Conservation (phyloP, 768 basidiomycete genomes). For the Agaricus sinodeliciosus region DNA sequence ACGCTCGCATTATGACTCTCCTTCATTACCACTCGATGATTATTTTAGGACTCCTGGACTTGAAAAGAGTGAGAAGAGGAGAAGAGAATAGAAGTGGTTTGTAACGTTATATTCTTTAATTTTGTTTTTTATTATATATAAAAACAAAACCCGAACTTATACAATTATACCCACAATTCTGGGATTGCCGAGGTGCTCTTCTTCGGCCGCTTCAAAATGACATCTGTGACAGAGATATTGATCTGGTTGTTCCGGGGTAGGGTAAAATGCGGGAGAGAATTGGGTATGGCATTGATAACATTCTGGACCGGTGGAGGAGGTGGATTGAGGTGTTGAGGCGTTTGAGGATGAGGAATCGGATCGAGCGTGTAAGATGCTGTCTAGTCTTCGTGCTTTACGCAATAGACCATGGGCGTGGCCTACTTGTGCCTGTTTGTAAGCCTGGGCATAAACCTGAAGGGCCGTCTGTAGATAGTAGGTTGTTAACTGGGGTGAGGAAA, state of each 20-base stretch:
- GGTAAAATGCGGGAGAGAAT: conserved; percentile 75
- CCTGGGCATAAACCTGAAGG: conserved; percentile 78
- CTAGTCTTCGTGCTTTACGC: conserved; percentile 84
- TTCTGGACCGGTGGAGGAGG: conserved; percentile 27
- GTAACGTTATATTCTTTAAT: conserved; percentile 13
- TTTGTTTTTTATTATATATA: not conserved
- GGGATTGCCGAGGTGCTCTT: conserved; percentile 18
- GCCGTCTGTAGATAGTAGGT: conserved; percentile 53
- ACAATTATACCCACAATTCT: conserved; percentile 28
- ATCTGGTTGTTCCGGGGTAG: conserved; percentile 13
- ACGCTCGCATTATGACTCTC: not conserved
- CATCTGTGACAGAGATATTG: conserved; percentile 42
- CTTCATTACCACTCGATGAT: not conserved
- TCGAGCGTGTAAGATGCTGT: conserved; percentile 54
- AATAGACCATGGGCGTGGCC: conserved; percentile 77
- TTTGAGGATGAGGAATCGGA: conserved; percentile 23
- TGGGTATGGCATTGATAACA: conserved; percentile 62
- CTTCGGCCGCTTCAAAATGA: conserved; percentile 30
- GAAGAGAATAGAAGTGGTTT: not conserved
- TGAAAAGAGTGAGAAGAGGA: not conserved
- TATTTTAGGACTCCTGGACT: not conserved
- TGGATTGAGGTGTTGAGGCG: conserved; percentile 16
- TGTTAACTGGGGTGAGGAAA: not conserved
- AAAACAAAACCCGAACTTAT: conserved; percentile 13
- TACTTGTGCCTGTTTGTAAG: conserved; percentile 75